Conservation (phyloP, 345 rosid species). For the Camelina sativa region DNA sequence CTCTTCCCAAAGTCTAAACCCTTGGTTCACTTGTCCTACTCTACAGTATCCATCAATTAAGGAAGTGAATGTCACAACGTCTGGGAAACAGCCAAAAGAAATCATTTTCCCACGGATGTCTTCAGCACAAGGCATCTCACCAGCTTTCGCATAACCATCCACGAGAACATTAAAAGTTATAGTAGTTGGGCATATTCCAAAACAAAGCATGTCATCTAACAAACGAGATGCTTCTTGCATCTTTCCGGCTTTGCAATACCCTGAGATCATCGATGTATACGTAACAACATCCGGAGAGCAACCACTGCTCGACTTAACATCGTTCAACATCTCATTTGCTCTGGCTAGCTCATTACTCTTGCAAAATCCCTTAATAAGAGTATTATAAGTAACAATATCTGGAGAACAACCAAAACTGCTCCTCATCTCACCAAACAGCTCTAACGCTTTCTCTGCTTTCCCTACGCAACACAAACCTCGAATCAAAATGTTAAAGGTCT, state of each 20-base stretch:
- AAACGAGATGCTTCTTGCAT: constrained; percentile 65
- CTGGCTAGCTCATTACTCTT: constrained; percentile 59
- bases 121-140: constrained; percentile 61
- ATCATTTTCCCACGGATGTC: constrained; percentile 56
- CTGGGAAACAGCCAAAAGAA: constrained; percentile 58
- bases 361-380: constrained; percentile 76
- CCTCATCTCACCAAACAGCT: constrained; percentile 63
- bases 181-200: constrained; percentile 57
- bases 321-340: constrained; percentile 57
- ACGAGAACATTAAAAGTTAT: constrained; percentile 80
- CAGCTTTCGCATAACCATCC: constrained; percentile 77
- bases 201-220: constrained; percentile 62
- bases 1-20: constrained; percentile 69
- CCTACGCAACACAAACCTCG: constrained; percentile 65
- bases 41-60: constrained; percentile 89
- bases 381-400: constrained; percentile 71
- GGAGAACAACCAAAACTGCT: constrained; percentile 64
- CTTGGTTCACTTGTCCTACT: constrained; percentile 61
- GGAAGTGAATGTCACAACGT: constrained; percentile 80
- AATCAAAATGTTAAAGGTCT: constrained; percentile 81
- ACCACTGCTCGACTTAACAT: constrained; percentile 45
- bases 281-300: constrained; percentile 64
- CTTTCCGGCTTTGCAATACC: constrained; percentile 73
- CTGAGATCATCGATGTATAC: constrained; percentile 74
- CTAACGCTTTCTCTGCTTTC: constrained; percentile 56